Percentiles rank a stretch among this genome's conserved stretches.
phyloP scores from a whole-genome alignment of 768 basidiomycete species.

The Pulveroboletus sp. region DNA sequence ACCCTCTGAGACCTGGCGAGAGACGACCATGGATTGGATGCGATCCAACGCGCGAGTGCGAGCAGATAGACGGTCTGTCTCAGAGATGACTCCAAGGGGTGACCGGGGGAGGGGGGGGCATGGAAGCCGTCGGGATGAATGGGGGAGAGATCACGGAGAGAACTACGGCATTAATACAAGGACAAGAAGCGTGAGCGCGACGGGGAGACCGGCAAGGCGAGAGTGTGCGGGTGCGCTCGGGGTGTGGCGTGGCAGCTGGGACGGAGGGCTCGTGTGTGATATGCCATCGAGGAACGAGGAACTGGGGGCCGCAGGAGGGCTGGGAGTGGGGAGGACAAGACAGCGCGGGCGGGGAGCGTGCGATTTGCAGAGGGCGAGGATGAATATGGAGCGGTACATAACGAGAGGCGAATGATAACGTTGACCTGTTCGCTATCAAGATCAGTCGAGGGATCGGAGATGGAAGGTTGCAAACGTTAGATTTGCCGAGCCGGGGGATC shows the following conservation, averaged over 20 bases:
- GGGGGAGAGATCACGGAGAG: slow-evolving; percentile 9
- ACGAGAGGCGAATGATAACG: slow-evolving; percentile 29
- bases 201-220: neutral
- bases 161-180: slow-evolving; percentile 10
- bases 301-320: too few species aligned
- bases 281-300: slow-evolving; percentile 20
- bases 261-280: too few species aligned
- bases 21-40: slow-evolving; percentile 22
- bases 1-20: slow-evolving; percentile 13
- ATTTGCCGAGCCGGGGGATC: slow-evolving; percentile 23
- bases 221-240: slow-evolving; percentile 2
- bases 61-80: neutral
- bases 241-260: too few species aligned
- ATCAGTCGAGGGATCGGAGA: slow-evolving; percentile 30
- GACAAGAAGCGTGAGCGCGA: slow-evolving; percentile 1
- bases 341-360: slow-evolving; percentile 10
- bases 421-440: slow-evolving; percentile 22
- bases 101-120: slow-evolving; percentile 17
- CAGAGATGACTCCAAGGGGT: slow-evolving; percentile 8
- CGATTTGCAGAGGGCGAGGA: slow-evolving; percentile 24
- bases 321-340: neutral
- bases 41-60: slow-evolving; percentile 9
- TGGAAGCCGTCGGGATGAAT: slow-evolving; percentile 3
- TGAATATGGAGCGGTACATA: slow-evolving; percentile 22
- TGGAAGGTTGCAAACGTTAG: slow-evolving; percentile 29